phyloP scores from a whole-genome alignment of 1,284 basidiomycete species.

The Tilletia horrida region DNA sequence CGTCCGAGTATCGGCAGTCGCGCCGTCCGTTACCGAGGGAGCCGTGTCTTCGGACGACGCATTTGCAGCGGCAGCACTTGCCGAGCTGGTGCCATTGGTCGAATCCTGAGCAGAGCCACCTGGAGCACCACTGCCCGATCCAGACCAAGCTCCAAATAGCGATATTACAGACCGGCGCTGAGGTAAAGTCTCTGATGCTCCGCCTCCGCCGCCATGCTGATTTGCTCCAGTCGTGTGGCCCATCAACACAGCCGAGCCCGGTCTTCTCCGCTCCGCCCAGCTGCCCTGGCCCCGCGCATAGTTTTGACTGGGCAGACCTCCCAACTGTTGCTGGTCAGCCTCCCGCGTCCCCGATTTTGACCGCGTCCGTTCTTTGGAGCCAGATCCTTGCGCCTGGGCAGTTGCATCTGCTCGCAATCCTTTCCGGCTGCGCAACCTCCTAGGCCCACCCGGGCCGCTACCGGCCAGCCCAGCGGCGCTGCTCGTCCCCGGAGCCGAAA shows the following conservation, averaged over 20 bases:
- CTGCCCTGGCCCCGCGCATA: slow-evolving; percentile 12
- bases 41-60: no score
- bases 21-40: no score
- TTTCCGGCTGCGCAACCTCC: slow-evolving; percentile 6
- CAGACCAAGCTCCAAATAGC: slow-evolving; percentile 3
- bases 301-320: not conserved
- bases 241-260: not conserved
- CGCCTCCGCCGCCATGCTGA: not conserved
- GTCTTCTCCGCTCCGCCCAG: slow-evolving; percentile 6
- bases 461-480: no score
- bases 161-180: slow-evolving; percentile 5
- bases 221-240: not conserved
- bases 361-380: not conserved
- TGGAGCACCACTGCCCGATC: not conserved
- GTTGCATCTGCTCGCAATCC: not conserved
- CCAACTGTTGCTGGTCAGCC: not conserved
- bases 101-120: no score
- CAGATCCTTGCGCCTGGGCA: not conserved
- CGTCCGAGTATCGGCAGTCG: no score
- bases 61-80: no score
- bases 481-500: not conserved
- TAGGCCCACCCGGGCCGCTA: not conserved
- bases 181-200: not conserved
- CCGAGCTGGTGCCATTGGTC: no score
- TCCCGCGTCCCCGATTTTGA: not conserved